A percentile compares a stretch with the other conserved stretches of the same genome.
Conservation (phyloP, 2,329 filamentous ascomycete genomes). For the Fusarium gaditjirri region DNA sequence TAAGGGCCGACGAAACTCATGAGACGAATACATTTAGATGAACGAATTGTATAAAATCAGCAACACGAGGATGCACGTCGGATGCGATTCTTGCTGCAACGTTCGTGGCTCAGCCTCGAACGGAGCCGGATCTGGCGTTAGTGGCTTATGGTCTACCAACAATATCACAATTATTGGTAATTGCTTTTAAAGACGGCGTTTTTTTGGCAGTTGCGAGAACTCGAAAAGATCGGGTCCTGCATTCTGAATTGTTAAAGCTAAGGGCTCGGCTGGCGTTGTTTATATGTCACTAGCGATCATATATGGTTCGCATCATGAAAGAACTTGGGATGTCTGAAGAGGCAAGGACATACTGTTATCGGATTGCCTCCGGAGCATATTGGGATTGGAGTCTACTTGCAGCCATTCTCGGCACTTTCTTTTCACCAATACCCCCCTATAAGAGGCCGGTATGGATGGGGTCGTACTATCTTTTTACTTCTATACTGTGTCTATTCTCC, state of each 20-base stretch:
- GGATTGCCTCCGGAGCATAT: slow-evolving; percentile 23
- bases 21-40: slow-evolving; percentile 15
- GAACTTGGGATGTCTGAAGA: slow-evolving; percentile 31
- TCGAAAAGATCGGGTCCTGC: slow-evolving; percentile 24
- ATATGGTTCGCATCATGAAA: slow-evolving; percentile 38
- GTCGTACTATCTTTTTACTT: slow-evolving; percentile 6
- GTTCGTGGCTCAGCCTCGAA: slow-evolving; percentile 38
- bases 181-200: slow-evolving; percentile 39
- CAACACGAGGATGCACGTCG: slow-evolving; percentile 16
- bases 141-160: slow-evolving; percentile 16
- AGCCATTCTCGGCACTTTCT: slow-evolving; percentile 8
- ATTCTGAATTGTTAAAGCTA: slow-evolving; percentile 26
- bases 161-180: slow-evolving; percentile 31
- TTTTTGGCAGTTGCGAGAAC: slow-evolving; percentile 23
- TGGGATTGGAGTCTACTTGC: slow-evolving; percentile 21
- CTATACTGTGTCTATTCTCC: slow-evolving; percentile 8
- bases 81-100: slow-evolving; percentile 31
- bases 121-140: slow-evolving; percentile 29
- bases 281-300: slow-evolving; percentile 20
- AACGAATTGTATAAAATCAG: slow-evolving; percentile 9
- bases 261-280: slow-evolving; percentile 21
- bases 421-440: slow-evolving; percentile 31
- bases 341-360: slow-evolving; percentile 18
- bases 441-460: slow-evolving; percentile 25
- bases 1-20: slow-evolving; percentile 67